Evolutionary conservation across 2,329 filamentous ascomycete genomes (phyloP), one percentile per base, ranked within the genome.

Genomic region (Phialophora tarda): DNA sequence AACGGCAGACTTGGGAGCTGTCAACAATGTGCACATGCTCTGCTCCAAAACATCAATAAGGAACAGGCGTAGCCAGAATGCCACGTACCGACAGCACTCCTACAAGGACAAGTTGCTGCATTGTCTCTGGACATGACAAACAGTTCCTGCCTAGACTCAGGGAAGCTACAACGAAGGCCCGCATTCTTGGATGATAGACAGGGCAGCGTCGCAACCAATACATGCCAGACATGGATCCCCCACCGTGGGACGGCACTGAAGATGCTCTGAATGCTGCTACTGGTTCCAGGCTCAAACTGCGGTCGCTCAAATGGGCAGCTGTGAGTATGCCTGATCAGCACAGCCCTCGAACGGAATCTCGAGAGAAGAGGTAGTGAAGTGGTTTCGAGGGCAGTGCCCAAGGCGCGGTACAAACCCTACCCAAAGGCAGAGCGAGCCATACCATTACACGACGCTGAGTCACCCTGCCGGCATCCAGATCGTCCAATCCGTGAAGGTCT

Each of bases 41-140:
- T 61, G 47, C 47, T 61, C 11, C 28, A 53, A 34, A 34, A 21
- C 17, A 38, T 59, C 57, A 21, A 34, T 1, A 59, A 50, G 26
- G 41, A 59, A 28, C 57, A 30, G 23, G 30, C 24, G 4, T 50
- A 54, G n/a, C 47, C 17, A n/a, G 38, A 7, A n/a, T 7, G 4
- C 17, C 38, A 21, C 2, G 2, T 7, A 44, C 0, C 14, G 17
- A 44, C 17, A n/a, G 14, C 6, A n/a, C 38, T 7, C 1, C 14
- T n/a, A n/a, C 7, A 14, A 41, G 17, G 38, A 44, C 32, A 11
- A n/a, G 38, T 5, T 44, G 38, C 5, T 2, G 38, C 38, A 41
- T 41, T 11, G 1, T 17, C 34, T 38, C 10, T 38, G 34, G 34
- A 38, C 5, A 8, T 10, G 11, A 41, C 14, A 17, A 4, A 4